Percentiles rank a stretch among this genome's conserved stretches.
Conservation (phyloP, 768 basidiomycete species). For the Scleroderma citrinum region DNA sequence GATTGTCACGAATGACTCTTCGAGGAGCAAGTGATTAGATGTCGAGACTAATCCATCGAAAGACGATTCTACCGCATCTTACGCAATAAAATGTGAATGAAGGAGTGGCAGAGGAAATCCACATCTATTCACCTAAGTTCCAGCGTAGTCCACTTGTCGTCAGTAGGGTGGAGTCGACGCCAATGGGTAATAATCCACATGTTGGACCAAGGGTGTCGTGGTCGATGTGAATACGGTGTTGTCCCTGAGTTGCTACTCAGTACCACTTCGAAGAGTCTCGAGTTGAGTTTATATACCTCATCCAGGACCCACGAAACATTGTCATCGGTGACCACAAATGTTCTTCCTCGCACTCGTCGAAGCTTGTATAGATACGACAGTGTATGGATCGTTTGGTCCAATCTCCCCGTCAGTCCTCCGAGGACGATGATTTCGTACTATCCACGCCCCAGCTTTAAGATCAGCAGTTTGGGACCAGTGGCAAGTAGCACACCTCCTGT, state of each 20-base stretch:
- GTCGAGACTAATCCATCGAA: conserved; percentile 87
- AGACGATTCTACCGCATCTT: conserved; percentile 62
- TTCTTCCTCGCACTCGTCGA: conserved; percentile 47
- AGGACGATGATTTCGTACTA: conserved; percentile 70
- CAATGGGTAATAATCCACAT: conserved; percentile 93
- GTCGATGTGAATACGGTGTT: conserved; percentile 74
- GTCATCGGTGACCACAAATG: conserved; percentile 84
- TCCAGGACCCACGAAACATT: conserved; percentile 89
- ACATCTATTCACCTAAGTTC: conserved; percentile 64
- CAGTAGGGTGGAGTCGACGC: conserved; percentile 68
- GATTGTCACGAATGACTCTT: conserved; percentile 58
- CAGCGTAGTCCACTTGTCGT: conserved; percentile 82
- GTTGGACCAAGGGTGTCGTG: conserved; percentile 74
- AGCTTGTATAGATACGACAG: conserved; percentile 82
- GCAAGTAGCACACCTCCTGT: conserved; percentile 27
- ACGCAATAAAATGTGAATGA: conserved; percentile 5
- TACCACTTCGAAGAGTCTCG: background rate
- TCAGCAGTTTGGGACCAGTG: background rate
- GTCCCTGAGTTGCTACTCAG: conserved; percentile 48
- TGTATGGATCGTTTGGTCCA: conserved; percentile 93
- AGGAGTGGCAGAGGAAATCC: background rate
- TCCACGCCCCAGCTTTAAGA: conserved; percentile 10
- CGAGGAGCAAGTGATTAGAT: conserved; percentile 83
- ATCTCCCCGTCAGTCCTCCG: conserved; percentile 83
- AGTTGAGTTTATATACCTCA: conserved; percentile 39